phyloP scores from a whole-genome alignment of 495 filamentous ascomycete genomes.

The Bombardia bombarda region DNA sequence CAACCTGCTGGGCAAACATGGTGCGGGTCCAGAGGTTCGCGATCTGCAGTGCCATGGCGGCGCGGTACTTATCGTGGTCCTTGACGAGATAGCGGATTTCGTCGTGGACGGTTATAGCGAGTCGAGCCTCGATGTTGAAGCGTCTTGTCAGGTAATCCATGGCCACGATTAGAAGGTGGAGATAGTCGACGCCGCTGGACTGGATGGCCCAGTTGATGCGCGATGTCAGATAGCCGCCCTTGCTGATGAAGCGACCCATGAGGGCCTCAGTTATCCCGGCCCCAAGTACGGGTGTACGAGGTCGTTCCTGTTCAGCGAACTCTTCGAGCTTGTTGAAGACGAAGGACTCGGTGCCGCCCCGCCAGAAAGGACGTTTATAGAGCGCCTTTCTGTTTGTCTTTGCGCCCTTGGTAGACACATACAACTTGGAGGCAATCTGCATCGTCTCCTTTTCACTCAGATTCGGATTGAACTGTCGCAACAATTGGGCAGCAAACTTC shows the following conservation, averaged over 20 bases:
- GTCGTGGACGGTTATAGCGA: slow-evolving; percentile 94
- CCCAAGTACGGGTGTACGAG: slow-evolving; percentile 86
- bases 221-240: slow-evolving; percentile 88
- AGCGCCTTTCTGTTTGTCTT: slow-evolving; percentile 62
- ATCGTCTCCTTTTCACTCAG: slow-evolving; percentile 70
- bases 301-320: slow-evolving; percentile 88
- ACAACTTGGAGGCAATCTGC: slow-evolving; percentile 69
- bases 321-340: slow-evolving; percentile 98
- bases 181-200: slow-evolving; percentile 92
- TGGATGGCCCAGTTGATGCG: slow-evolving; percentile 99
- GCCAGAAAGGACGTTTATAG: slow-evolving; percentile 77
- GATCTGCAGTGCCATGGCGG: slow-evolving; percentile 86
- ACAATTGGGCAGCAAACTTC: slow-evolving; percentile 82
- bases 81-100: slow-evolving; percentile 92
- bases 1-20: slow-evolving; percentile 95
- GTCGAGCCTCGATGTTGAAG: slow-evolving; percentile 73
- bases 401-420: slow-evolving; percentile 80
- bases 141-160: slow-evolving; percentile 93
- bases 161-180: slow-evolving; percentile 84
- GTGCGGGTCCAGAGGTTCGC: slow-evolving; percentile 95
- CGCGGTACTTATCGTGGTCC: slow-evolving; percentile 77
- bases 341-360: slow-evolving; percentile 91
- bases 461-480: slow-evolving; percentile 85
- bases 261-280: slow-evolving; percentile 96
- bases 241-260: slow-evolving; percentile 77